phyloP scores from a whole-genome alignment of 192 early-diverging fungal species.

The Fimicolochytrium jonesii region DNA sequence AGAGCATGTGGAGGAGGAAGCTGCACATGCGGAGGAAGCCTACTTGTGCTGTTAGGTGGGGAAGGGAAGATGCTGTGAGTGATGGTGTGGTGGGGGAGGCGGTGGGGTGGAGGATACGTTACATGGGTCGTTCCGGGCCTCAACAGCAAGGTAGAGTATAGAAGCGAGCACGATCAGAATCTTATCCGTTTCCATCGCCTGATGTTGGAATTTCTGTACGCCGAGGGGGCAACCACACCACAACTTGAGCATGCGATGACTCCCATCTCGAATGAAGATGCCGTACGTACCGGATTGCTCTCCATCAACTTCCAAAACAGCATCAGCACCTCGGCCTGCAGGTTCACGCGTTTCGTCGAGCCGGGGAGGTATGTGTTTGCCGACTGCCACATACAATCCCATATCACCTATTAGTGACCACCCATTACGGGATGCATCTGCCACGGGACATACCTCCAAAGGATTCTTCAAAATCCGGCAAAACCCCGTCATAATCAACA shows the following conservation, averaged over 20 bases:
- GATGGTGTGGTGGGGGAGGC: too few relatives aligned
- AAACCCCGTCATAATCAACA: conserved; percentile 72
- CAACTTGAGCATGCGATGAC: not conserved
- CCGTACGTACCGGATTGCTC: conserved; percentile 60
- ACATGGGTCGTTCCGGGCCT: conserved; percentile 59
- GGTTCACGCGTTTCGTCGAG: conserved; percentile 63
- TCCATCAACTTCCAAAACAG: conserved; percentile 83
- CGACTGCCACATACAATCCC: conserved; percentile 33
- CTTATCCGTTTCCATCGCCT: conserved; percentile 57
- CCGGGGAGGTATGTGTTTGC: conserved; percentile 73
- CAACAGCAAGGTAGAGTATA: conserved; percentile 59
- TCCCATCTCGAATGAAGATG: not conserved
- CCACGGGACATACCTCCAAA: conserved; percentile 57
- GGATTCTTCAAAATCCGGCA: conserved; percentile 79
- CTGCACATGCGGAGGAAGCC: conserved; percentile 72
- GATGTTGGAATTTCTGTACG: conserved; percentile 56
- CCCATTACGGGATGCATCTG: not conserved
- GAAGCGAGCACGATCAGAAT: conserved; percentile 59
- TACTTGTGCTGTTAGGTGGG: conserved; percentile 53
- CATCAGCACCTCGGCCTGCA: conserved; percentile 69
- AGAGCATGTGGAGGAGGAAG: conserved; percentile 69
- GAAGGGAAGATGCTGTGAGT: too few relatives aligned
- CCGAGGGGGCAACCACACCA: too few relatives aligned
- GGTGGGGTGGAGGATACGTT: too few relatives aligned
- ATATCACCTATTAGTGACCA: too few relatives aligned